A percentile compares a stretch with the other conserved stretches of the same genome.
phyloP scores from a whole-genome alignment of 345 rosid species.

The Physaria fendleri region DNA sequence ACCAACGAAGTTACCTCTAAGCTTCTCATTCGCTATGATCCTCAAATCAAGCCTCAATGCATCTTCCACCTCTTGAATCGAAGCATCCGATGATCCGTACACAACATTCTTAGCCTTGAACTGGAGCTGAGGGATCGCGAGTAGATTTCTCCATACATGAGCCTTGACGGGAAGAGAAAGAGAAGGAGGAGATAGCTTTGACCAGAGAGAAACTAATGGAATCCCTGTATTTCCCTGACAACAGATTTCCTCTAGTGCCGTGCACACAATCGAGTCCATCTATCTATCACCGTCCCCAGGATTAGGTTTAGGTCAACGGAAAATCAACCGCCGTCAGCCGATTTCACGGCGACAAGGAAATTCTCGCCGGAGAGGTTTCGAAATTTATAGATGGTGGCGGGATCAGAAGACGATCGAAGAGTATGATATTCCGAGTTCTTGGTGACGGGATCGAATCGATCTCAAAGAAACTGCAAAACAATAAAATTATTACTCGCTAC shows the following conservation, averaged over 20 bases:
- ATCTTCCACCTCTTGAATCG: conserved; percentile 44
- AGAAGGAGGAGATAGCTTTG: conserved; percentile 30
- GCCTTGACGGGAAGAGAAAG: conserved; percentile 30
- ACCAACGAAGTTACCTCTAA: conserved; percentile 59
- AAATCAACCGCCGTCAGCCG: not conserved
- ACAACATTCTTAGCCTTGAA: conserved; percentile 32
- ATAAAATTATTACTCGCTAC: not conserved
- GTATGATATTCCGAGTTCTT: conserved; percentile 4
- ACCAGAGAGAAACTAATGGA: conserved; percentile 40
- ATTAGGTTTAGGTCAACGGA: conserved; percentile 11
- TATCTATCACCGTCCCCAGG: not conserved
- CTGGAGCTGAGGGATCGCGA: conserved; percentile 43
- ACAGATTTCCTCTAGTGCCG: conserved; percentile 64
- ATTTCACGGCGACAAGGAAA: not conserved
- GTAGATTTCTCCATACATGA: conserved; percentile 53
- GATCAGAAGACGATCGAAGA: conserved; percentile 9
- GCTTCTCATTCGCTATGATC: conserved; percentile 48
- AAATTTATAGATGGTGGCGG: conserved; percentile 8
- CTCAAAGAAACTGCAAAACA: not conserved
- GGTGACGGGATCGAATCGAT: conserved; percentile 32
- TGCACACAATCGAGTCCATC: conserved; percentile 52
- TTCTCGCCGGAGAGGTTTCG: not conserved
- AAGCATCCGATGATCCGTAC: conserved; percentile 25
- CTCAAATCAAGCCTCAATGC: conserved; percentile 46
- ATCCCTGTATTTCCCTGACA: conserved; percentile 45